Base-by-base conservation (phyloP, 1,139 yeast species). In the Dujonia santamariae region DNA sequence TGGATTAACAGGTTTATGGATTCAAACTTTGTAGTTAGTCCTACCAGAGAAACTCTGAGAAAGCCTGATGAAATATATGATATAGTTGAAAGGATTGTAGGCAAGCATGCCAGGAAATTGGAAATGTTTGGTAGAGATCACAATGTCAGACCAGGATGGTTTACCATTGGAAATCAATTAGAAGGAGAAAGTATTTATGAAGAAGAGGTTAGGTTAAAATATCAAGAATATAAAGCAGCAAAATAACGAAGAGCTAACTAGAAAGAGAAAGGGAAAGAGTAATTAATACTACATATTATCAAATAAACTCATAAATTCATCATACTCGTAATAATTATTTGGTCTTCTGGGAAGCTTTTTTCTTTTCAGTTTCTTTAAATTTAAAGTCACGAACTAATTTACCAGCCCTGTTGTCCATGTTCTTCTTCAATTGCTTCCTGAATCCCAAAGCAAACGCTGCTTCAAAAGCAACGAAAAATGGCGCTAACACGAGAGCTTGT, bases 31-130 rank as follows among this genome's bases (percentile, higher is more conserved):
- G 71, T 90, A 28, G 92, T 87, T 1, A 82, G 96, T 18, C 72
- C 82, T 2, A 85, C 97, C 0, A 71, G 96, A 45, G 96, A 90
- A 51, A 85, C 95, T 1, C 80, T 88, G 49, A 73, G 95, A 44
- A 90, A 90, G 53, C 97, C 97, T 0, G 96, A 86, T 53, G 97
- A 90, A 53, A 62, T 75, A 14, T 90, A 90, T 53, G 92, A 81
- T n/a, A 75, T 90, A 39, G 82, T 84, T 9, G 97, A 90, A 43
- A 63, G 97, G 41, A 53, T 88, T 28, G 96, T 82, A 3, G 96
- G 96, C 0, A 65, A 65, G 4, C 74, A 78, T 43, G 74, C 90
- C 2, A 66, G 95, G 22, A 90, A 90, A 50, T 64, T 90, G 27
- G 97, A 90, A 53, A 75, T 90, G 2, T 90, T 88, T 59, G 97